Percentiles rank a stretch among this genome's conserved stretches.
Evolutionary conservation across 1,139 yeast species (phyloP).

Genomic region (Nakaseomyces delphensis): DNA sequence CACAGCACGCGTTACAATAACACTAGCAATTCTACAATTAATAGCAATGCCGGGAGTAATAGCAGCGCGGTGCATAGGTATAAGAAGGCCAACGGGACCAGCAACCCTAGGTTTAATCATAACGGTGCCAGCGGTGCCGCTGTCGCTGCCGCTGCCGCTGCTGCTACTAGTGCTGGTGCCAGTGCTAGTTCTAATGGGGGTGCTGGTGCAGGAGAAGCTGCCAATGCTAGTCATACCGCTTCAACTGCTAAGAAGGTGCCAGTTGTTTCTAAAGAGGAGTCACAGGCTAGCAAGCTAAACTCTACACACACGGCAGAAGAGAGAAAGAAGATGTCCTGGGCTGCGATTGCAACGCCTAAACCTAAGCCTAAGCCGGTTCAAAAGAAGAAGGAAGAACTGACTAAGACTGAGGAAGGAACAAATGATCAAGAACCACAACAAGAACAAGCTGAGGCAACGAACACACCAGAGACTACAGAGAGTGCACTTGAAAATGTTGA

Average conservation of each 20-base stretch:
- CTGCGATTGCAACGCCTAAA: slow-evolving; percentile 35
- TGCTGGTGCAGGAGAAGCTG: background rate
- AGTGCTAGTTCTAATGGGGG: background rate
- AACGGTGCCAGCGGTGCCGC: slow-evolving; percentile 11
- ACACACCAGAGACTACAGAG: slow-evolving; percentile 5
- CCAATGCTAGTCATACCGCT: slow-evolving; percentile 22
- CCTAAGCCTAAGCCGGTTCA: slow-evolving; percentile 26
- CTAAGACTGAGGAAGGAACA: background rate
- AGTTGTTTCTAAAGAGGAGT: slow-evolving; percentile 17
- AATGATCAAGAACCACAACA: background rate
- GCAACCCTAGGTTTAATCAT: background rate
- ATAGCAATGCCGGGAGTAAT: slow-evolving; percentile 11
- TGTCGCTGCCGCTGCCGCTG: slow-evolving; percentile 6
- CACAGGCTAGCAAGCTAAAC: slow-evolving; percentile 13
- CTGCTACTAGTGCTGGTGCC: slow-evolving; percentile 23
- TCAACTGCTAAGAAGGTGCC: slow-evolving; percentile 22
- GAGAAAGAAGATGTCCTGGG: slow-evolving; percentile 34
- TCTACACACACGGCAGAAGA: slow-evolving; percentile 7
- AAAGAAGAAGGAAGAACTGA: slow-evolving; percentile 11
- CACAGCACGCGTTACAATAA: slow-evolving; percentile 7
- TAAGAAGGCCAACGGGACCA: background rate
- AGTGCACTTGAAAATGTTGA: slow-evolving; percentile 9
- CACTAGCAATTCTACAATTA: background rate
- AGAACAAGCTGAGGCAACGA: slow-evolving; percentile 1
- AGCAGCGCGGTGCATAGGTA: slow-evolving; percentile 6